These are phyloP conservation scores for Incumbomyces lentus DNA, from an alignment of 2,329 filamentous ascomycete genomes.

Conservation along the genomic window DNA sequence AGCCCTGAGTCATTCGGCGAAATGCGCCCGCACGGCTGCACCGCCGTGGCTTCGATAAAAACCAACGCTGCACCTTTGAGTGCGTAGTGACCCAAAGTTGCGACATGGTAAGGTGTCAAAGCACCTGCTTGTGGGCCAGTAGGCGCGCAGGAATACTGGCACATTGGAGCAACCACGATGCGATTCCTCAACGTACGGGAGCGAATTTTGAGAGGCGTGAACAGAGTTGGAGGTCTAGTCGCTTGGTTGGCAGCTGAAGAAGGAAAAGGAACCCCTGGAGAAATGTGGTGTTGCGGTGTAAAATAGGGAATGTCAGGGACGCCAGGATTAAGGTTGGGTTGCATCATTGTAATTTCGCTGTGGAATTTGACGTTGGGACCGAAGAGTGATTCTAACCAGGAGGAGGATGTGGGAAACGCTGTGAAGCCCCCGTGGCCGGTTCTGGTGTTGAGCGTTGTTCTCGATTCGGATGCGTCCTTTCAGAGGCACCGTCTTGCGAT, in stretches of 20 bases:
- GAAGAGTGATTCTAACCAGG: neutral
- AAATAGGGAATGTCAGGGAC: conserved; percentile 20
- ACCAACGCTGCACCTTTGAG: conserved; percentile 19
- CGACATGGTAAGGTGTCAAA: conserved; percentile 35
- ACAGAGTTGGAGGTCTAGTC: conserved; percentile 12
- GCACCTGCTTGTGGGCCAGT: conserved; percentile 28
- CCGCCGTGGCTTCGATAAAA: conserved; percentile 65
- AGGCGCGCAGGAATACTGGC: conserved; percentile 35
- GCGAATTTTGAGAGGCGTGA: conserved; percentile 43
- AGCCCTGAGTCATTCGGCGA: conserved; percentile 40
- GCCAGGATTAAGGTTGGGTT: conserved; percentile 10
- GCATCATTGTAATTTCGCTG: conserved; percentile 2
- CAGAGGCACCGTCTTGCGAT: too few species aligned
- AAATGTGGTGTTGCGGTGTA: conserved; percentile 14
- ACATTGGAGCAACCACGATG: conserved; percentile 49
- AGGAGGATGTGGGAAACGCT: neutral
- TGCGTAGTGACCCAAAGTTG: conserved; percentile 26
- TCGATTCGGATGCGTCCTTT: too few species aligned
- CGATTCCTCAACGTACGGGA: conserved; percentile 46
- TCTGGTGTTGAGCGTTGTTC: neutral
- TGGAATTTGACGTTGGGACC: neutral
- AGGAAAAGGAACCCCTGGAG: conserved; percentile 14
- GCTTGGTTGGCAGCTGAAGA: neutral
- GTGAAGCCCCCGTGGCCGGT: neutral
- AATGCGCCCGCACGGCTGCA: conserved; percentile 68